A percentile compares a stretch with the other conserved stretches of the same genome.
These are phyloP conservation scores for Claviceps purpurea DNA, from an alignment of 2,329 filamentous ascomycete species.

Conservation along the genomic window DNA sequence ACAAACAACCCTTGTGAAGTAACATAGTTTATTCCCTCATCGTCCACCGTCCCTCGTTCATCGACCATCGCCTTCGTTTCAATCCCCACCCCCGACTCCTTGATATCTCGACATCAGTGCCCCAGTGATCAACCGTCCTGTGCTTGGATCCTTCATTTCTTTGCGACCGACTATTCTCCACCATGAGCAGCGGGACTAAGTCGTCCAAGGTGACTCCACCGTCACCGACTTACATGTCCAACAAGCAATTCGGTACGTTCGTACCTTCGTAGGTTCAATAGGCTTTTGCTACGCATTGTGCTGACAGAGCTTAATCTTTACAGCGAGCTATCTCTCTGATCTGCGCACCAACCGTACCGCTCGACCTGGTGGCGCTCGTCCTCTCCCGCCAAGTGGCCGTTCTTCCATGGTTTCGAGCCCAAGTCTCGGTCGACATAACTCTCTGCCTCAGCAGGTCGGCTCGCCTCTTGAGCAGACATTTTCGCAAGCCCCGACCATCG, in stretches of 20 bases:
- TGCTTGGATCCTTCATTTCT: background rate
- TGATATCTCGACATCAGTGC: background rate
- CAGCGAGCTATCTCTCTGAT: slow-evolving; percentile 58
- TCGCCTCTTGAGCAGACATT: slow-evolving; percentile 13
- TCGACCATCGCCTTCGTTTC: background rate
- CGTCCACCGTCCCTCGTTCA: background rate
- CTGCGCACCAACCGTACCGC: slow-evolving; percentile 54
- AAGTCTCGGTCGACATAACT: slow-evolving; percentile 18
- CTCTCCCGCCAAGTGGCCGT: slow-evolving; percentile 31
- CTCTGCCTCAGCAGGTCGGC: slow-evolving; percentile 15
- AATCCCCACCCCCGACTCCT: background rate
- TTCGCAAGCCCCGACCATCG: slow-evolving; percentile 25
- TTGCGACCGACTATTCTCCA: background rate
- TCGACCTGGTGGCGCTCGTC: slow-evolving; percentile 59
- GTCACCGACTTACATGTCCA: slow-evolving; percentile 50
- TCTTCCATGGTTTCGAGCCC: slow-evolving; percentile 15
- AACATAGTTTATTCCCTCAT: background rate
- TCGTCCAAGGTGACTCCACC: slow-evolving; percentile 46
- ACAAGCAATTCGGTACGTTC: slow-evolving; percentile 49
- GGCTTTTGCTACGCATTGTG: background rate
- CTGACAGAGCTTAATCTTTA: slow-evolving; percentile 5
- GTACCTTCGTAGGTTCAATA: background rate
- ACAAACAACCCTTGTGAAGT: slow-evolving; percentile 3
- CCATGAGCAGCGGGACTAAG: slow-evolving; percentile 21
- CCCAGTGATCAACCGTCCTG: background rate